A percentile compares a stretch with the other conserved stretches of the same genome.
Conservation (phyloP, 192 early-diverging fungal genomes). For the Coemansia sp. region DNA sequence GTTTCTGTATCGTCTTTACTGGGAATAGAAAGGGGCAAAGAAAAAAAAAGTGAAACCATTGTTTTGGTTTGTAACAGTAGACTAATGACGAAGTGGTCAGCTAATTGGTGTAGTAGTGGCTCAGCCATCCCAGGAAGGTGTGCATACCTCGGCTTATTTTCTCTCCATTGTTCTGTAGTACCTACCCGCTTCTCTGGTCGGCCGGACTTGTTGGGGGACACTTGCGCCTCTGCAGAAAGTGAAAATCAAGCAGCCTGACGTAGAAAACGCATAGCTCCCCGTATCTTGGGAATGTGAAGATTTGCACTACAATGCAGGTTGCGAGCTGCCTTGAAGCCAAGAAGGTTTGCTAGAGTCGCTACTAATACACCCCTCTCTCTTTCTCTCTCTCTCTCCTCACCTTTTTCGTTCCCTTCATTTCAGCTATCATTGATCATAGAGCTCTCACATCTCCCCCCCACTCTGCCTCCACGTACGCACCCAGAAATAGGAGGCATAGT, state of each 20-base stretch:
- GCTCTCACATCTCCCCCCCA: not conserved
- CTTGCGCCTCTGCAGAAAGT: not conserved
- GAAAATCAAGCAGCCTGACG: not conserved
- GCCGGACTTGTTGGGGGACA: not conserved
- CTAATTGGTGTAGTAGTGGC: not conserved
- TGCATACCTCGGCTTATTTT: not conserved
- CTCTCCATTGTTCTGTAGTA: not conserved
- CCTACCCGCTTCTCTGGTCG: not conserved
- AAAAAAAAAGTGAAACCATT: not conserved
- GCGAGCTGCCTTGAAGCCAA: not conserved
- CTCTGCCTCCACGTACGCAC: not conserved
- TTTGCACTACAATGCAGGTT: not conserved
- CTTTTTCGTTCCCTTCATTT: not conserved
- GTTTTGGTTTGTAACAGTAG: not conserved
- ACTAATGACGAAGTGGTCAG: not conserved
- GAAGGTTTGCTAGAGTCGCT: not conserved
- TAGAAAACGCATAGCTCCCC: not conserved
- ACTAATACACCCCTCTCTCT: not conserved
- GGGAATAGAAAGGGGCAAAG: not conserved
- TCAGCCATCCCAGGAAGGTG: not conserved
- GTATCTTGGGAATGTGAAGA: not conserved
- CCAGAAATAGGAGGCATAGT: not conserved
- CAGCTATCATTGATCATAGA: not conserved
- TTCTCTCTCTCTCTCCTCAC: not conserved
- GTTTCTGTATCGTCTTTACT: not conserved